Evolutionary conservation across 768 basidiomycete genomes (phyloP), one percentile per base, ranked within the genome.

Genomic region (Mycena belliarum): DNA sequence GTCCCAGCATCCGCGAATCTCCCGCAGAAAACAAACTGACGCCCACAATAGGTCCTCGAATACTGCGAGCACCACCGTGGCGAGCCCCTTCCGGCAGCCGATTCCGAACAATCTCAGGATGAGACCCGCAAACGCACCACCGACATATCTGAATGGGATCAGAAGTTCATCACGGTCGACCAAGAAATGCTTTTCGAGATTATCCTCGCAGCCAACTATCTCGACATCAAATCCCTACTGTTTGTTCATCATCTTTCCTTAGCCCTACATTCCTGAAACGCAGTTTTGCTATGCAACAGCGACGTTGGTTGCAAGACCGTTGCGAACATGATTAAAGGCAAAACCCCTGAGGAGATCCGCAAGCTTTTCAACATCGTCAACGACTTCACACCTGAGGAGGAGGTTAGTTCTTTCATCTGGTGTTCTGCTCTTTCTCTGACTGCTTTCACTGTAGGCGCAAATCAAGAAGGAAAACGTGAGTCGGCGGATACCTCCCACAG

Each of bases 161-260:
- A 95, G 71, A 97, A 97, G 78, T 98, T 95, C 73, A 95, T 96
- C 73, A 89, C 88, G 42, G 97, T 98, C 58, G 97, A 98, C 80
- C 97, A 98, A 76, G 97, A 98, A 77, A 98, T 98, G 96, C 83
- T 99, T 7, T 98, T 98, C 65, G 97, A 99, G 79, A 99, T 98
- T 72, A 99, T 98, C 73, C 88, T 98, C 53, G 97, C 97, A 11
- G 97, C 97, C 63, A 99, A 99, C 80, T 99, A 99, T 78, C 89
- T 99, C 65, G 97, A 99, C 70, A 98, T 99, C 83, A 98, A 98
- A 79, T 90, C 95, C 21, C 84, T 98, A 46, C 86, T 98, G 96
- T 97, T 68, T 65, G 91, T 79, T 33, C 29, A n/a, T n/a, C n/a
- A n/a, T n/a, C n/a, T 20, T 28, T 20, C 8, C 44, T 43, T 25